phyloP scores from a whole-genome alignment of 2,329 filamentous ascomycete genomes.

The Teratosphaeria pseudoeucalypti region DNA sequence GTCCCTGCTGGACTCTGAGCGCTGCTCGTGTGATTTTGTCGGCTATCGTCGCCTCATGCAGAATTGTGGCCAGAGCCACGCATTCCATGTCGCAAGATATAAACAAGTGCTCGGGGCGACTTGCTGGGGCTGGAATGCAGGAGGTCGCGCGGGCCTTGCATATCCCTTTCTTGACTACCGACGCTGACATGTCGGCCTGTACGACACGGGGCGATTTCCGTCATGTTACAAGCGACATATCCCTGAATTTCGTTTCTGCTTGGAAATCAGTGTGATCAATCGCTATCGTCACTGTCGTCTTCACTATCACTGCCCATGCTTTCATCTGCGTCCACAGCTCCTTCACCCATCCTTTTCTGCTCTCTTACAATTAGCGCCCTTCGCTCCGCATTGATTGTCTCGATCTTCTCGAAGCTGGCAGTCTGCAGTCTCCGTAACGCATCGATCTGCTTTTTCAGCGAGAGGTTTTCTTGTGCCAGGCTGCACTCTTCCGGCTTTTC shows the following conservation, averaged over 20 bases:
- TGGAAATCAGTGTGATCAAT: neutral
- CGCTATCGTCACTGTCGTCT: slow-evolving; percentile 1
- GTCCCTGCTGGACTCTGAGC: neutral
- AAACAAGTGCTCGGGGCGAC: slow-evolving; percentile 22
- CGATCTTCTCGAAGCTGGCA: slow-evolving; percentile 35
- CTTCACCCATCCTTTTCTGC: slow-evolving; percentile 8
- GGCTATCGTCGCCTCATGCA: slow-evolving; percentile 9
- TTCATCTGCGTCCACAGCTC: neutral
- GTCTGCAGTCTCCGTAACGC: slow-evolving; percentile 36
- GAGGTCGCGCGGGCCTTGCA: slow-evolving; percentile 1
- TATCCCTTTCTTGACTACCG: slow-evolving; percentile 1
- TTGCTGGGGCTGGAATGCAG: slow-evolving; percentile 18
- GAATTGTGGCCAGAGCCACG: slow-evolving; percentile 2
- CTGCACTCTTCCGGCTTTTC: slow-evolving; percentile 1
- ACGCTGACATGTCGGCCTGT: neutral
- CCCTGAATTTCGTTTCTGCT: no score
- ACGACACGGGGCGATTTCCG: neutral
- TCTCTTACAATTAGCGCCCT: slow-evolving; percentile 26
- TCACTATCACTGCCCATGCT: neutral
- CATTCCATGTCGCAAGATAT: slow-evolving; percentile 20
- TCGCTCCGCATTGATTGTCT: slow-evolving; percentile 33
- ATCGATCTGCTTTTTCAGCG: slow-evolving; percentile 29
- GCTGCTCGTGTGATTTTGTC: neutral
- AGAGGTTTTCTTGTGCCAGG: slow-evolving; percentile 19
- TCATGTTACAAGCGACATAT: neutral